Conservation (phyloP, 208 protist species). For the Strigomonas culicis region DNA sequence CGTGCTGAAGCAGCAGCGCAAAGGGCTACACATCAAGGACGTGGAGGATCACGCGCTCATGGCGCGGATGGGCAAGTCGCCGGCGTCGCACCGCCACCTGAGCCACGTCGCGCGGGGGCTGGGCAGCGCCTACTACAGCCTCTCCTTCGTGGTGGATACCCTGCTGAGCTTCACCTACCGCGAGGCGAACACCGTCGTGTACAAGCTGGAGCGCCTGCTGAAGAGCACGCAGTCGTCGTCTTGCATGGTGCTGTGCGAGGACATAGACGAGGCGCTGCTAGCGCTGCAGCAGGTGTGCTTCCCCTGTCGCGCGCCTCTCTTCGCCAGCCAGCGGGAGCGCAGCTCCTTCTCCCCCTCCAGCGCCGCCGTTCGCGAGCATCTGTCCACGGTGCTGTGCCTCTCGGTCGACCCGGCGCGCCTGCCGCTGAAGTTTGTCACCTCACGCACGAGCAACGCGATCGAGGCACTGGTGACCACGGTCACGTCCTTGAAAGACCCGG, state of each 20-base stretch:
- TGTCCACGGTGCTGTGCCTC: conserved; percentile 44
- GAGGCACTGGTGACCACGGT: conserved; percentile 64
- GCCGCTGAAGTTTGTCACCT: conserved; percentile 46
- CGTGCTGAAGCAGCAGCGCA: conserved; percentile 58
- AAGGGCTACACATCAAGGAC: conserved; percentile 52
- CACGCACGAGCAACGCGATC: conserved; percentile 50
- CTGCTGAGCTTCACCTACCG: conserved; percentile 69
- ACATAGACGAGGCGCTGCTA: conserved; percentile 60
- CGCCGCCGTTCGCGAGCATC: conserved; percentile 24
- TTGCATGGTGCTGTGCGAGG: conserved; percentile 57
- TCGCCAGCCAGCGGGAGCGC: conserved; percentile 1
- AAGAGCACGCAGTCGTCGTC: conserved; percentile 22
- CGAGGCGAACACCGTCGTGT: conserved; percentile 36
- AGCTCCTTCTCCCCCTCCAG: not conserved
- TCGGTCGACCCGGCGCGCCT: conserved; percentile 50
- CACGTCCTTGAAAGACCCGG: conserved; percentile 26
- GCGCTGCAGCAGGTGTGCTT: conserved; percentile 54
- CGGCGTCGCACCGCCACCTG: conserved; percentile 14
- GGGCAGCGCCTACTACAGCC: conserved; percentile 70
- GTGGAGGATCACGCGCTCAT: conserved; percentile 33
- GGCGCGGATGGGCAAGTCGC: conserved; percentile 25
- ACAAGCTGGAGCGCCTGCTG: conserved; percentile 49
- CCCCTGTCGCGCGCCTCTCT: conserved; percentile 5
- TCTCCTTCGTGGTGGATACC: conserved; percentile 74
- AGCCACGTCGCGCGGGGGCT: conserved; percentile 39